These are phyloP conservation scores for Dujonia santamariae DNA, from an alignment of 1,139 yeast species.

Conservation along the genomic window DNA sequence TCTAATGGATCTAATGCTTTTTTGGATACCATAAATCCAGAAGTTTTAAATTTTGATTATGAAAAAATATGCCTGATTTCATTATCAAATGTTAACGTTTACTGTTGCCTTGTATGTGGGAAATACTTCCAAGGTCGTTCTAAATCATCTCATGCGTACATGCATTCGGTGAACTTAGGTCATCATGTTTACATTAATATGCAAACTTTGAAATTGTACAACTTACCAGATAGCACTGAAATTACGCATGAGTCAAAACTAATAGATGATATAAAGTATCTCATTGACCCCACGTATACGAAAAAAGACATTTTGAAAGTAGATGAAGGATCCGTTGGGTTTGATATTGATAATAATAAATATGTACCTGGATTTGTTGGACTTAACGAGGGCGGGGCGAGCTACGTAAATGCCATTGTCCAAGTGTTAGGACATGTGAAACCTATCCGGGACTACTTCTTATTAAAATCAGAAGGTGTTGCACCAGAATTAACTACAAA, in stretches of 20 bases:
- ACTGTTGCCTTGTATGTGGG: conserved; percentile 75
- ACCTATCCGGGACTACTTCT: conserved; percentile 49
- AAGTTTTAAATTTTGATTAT: conserved; percentile 63
- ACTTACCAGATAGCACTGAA: conserved; percentile 60
- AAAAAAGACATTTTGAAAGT: conserved; percentile 23
- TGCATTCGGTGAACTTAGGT: conserved; percentile 58
- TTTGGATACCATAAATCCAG: conserved; percentile 54
- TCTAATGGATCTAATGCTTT: too few relatives aligned
- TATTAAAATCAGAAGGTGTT: conserved; percentile 20
- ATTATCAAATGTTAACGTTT: conserved; percentile 57
- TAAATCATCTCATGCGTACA: conserved; percentile 59
- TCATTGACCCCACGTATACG: conserved; percentile 52
- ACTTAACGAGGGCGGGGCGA: conserved; percentile 50
- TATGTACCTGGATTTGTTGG: conserved; percentile 69
- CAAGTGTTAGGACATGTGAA: conserved; percentile 55
- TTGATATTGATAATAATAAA: conserved; percentile 22
- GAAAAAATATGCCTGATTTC: conserved; percentile 67
- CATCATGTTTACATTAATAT: conserved; percentile 67
- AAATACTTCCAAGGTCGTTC: conserved; percentile 71
- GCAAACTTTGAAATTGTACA: conserved; percentile 44
- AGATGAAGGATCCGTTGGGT: conserved; percentile 3
- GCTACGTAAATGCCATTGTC: conserved; percentile 55
- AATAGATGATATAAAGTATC: conserved; percentile 50
- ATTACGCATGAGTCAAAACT: conserved; percentile 25
- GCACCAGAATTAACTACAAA: conserved; percentile 17